These are phyloP conservation scores for Paraphoma sp. DNA, from an alignment of 2,329 filamentous ascomycete genomes.

Conservation along the genomic window DNA sequence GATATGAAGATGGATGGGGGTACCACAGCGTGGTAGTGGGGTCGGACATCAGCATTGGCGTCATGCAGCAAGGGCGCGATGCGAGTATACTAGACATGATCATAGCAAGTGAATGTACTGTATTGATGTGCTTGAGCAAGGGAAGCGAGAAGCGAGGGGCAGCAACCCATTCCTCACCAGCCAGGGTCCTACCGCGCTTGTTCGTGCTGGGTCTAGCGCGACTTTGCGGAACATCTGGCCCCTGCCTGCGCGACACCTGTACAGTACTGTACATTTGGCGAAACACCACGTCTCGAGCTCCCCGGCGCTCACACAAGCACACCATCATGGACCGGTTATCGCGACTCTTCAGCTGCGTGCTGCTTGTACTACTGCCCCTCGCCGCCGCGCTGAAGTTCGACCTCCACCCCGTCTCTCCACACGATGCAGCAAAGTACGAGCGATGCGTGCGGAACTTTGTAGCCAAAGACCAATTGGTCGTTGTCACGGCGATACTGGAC, in stretches of 20 bases:
- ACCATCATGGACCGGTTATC: slow-evolving; percentile 45
- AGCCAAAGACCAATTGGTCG: slow-evolving; percentile 86
- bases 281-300: slow-evolving; percentile 26
- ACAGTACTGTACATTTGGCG: slow-evolving; percentile 27
- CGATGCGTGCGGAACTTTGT: slow-evolving; percentile 98
- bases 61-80: too few species aligned
- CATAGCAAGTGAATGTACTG: background rate
- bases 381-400: slow-evolving; percentile 88
- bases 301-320: slow-evolving; percentile 13
- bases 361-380: slow-evolving; percentile 52
- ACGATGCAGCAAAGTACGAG: slow-evolving; percentile 70
- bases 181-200: slow-evolving; percentile 17
- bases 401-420: slow-evolving; percentile 71
- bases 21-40: slow-evolving; percentile 39
- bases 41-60: too few species aligned
- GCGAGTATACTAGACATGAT: too few species aligned
- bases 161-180: background rate
- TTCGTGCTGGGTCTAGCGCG: slow-evolving; percentile 14
- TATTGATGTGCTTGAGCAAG: background rate
- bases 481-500: slow-evolving; percentile 87
- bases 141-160: background rate
- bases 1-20: slow-evolving; percentile 46
- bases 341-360: slow-evolving; percentile 37
- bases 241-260: slow-evolving; percentile 30
- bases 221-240: slow-evolving; percentile 43